Percentiles rank a stretch among this genome's conserved stretches.
Evolutionary conservation across 2,329 filamentous ascomycete genomes (phyloP).

Genomic region (Colletotrichum cordylinicola): DNA sequence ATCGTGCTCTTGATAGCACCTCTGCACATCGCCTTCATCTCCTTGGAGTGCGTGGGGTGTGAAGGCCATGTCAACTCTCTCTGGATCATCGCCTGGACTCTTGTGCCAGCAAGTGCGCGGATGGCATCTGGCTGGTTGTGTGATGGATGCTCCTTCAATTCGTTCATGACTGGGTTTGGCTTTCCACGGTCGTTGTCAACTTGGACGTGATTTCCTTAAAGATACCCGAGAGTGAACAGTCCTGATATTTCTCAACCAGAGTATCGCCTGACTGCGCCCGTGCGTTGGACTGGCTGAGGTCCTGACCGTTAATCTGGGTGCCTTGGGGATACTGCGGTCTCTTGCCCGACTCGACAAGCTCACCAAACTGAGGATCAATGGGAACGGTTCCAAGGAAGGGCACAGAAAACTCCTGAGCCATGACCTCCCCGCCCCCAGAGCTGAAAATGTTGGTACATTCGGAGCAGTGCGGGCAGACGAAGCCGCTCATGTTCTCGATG

Average conservation of each 20-base stretch:
- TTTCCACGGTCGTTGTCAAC: constrained; percentile 32
- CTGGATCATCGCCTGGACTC: background rate
- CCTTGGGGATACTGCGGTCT: constrained; percentile 73
- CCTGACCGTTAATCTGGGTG: constrained; percentile 64
- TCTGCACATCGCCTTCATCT: background rate
- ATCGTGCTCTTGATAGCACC: background rate
- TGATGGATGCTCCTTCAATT: background rate
- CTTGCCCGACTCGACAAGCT: constrained; percentile 78
- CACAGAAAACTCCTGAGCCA: constrained; percentile 87
- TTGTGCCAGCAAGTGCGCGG: background rate
- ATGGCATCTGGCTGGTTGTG: background rate
- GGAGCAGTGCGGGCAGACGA: constrained; percentile 79
- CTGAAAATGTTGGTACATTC: constrained; percentile 96
- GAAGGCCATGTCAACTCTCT: background rate
- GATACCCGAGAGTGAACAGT: constrained; percentile 73
- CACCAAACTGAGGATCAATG: constrained; percentile 91
- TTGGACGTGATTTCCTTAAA: constrained; percentile 69
- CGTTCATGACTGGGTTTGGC: constrained; percentile 3
- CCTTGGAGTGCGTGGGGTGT: background rate
- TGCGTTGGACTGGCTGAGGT: constrained; percentile 44
- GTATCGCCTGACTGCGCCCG: constrained; percentile 27
- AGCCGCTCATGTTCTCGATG: constrained; percentile 96
- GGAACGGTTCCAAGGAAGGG: constrained; percentile 86
- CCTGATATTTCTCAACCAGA: constrained; percentile 74
- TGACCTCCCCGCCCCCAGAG: constrained; percentile 85